Base-by-base conservation (phyloP, 75 land plant genomes). In the Cupressus sempervirens region DNA sequence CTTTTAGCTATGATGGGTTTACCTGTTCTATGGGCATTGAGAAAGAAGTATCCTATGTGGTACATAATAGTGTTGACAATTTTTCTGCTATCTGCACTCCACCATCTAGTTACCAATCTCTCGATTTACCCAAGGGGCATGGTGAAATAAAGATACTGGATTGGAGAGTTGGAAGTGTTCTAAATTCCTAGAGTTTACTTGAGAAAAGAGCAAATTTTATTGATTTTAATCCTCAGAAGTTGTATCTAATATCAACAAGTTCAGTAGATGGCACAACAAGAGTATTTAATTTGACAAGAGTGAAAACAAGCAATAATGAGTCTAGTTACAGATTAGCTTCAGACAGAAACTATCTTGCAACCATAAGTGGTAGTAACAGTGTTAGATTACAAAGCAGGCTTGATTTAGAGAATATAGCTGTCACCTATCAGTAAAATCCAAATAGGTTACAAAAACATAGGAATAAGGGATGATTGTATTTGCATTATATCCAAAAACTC, bases 1-100 rank as follows among this genome's bases (percentile, higher is more conserved):
- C 94, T 68, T 89, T 93, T 56, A 86, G 96, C 87, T 95, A 94
- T 86, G 93, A 93, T 92, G 97, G 97, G 8, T 70, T 84, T 35
- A 84, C 94, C 2, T 87, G 93, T 26, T 30, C 87, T 65, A 92
- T 95, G 96, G 93, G 94, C 87, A 84, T 89, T 62, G 92, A 91
- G 53, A 93, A 89, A 76, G 96, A 92, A 68, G 84, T 86, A 16
- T 95, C 93, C 85, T 88, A 93, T 83, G 50, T 88, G 75, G 50
- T 94, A 9, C 88, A 93, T 83, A 85, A 85, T 29, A 40, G 72
- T 53, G 90, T 89, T 8, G n/a, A 88, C 34, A 15, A 86, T 23
- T 84, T 95, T 40, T 92, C 68, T 48, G 95, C 92, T 14, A 84
- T 95, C 29, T 89, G 92, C 50, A 9, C 50, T 38, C 36, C 35